Evolutionary conservation across 495 filamentous ascomycete genomes (phyloP).

Genomic region (Aspergillus leporis): DNA sequence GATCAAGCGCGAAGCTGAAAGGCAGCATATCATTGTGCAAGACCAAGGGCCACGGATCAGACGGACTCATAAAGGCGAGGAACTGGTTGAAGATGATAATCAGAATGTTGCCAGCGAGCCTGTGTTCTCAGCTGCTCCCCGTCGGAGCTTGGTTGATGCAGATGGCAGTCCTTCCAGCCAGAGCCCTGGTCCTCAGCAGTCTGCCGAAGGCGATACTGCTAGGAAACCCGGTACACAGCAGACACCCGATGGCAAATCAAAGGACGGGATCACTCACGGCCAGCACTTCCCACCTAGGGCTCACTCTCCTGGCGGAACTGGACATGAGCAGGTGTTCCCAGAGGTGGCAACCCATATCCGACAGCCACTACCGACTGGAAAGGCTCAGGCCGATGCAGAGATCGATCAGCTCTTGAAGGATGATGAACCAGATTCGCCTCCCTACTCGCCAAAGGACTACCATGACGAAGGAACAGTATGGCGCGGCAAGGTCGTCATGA

Average conservation of each 20-base stretch:
- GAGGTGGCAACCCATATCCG: slow-evolving; percentile 44
- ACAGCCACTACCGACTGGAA: slow-evolving; percentile 40
- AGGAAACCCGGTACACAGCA: slow-evolving; percentile 36
- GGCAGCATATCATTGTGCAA: slow-evolving; percentile 81
- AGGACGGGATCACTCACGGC: slow-evolving; percentile 21
- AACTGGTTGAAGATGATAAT: slow-evolving; percentile 73
- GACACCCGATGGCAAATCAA: slow-evolving; percentile 47
- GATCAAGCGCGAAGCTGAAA: slow-evolving; percentile 77
- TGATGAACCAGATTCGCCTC: slow-evolving; percentile 78
- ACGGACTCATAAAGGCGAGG: slow-evolving; percentile 93
- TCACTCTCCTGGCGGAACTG: slow-evolving; percentile 37
- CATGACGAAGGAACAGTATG: slow-evolving; percentile 68
- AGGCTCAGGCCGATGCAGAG: slow-evolving; percentile 74
- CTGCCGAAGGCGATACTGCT: slow-evolving; percentile 24
- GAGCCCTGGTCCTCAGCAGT: slow-evolving; percentile 37
- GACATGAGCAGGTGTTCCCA: slow-evolving; percentile 46
- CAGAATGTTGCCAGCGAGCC: slow-evolving; percentile 47
- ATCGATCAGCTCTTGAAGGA: slow-evolving; percentile 88
- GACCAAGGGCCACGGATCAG: slow-evolving; percentile 83
- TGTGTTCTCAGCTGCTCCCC: slow-evolving; percentile 47
- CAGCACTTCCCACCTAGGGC: slow-evolving; percentile 24
- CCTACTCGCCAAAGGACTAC: slow-evolving; percentile 80
- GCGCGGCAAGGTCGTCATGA: slow-evolving; percentile 80
- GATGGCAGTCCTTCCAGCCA: slow-evolving; percentile 38
- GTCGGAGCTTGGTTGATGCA: slow-evolving; percentile 38